Evolutionary conservation across 306 rosid species (phyloP).

Genomic region (Corylus avellana): DNA sequence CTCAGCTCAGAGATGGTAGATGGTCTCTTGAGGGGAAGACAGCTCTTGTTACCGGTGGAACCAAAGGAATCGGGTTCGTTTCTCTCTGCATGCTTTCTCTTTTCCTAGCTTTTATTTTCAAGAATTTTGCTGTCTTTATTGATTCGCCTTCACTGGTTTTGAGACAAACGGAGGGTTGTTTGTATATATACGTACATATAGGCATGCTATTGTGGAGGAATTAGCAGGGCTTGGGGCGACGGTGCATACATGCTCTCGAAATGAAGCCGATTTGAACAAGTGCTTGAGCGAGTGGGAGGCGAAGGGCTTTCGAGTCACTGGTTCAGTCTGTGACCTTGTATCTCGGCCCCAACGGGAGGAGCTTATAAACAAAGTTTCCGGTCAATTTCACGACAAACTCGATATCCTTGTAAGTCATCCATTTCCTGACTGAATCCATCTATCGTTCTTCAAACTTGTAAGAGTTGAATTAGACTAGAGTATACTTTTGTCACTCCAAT

Average conservation of each 20-base stretch:
- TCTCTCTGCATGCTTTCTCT: background rate
- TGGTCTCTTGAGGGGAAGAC: constrained; percentile 16
- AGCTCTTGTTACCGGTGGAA: constrained; percentile 22
- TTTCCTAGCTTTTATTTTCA: no score
- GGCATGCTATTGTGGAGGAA: constrained; percentile 25
- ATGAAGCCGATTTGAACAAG: constrained; percentile 16
- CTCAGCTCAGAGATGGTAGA: background rate
- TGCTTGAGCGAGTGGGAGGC: constrained; percentile 25
- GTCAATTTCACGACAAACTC: constrained; percentile 39
- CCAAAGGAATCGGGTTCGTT: constrained; percentile 22
- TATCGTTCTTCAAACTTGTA: constrained; percentile 26
- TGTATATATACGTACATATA: background rate
- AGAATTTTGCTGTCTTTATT: background rate
- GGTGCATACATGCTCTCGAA: constrained; percentile 29
- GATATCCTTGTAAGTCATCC: constrained; percentile 34
- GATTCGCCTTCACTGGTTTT: no score
- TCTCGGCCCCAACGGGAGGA: constrained; percentile 28
- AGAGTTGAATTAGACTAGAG: no score
- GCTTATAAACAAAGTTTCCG: constrained; percentile 21
- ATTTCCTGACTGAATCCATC: background rate
- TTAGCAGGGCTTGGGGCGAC: constrained; percentile 10
- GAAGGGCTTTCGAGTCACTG: constrained; percentile 33
- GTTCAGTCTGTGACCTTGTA: constrained; percentile 32
- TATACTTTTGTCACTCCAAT: constrained; percentile 13
- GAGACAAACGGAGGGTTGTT: no score